Conservation (phyloP, 768 basidiomycete species). For the Steccherinum ochraceum region DNA sequence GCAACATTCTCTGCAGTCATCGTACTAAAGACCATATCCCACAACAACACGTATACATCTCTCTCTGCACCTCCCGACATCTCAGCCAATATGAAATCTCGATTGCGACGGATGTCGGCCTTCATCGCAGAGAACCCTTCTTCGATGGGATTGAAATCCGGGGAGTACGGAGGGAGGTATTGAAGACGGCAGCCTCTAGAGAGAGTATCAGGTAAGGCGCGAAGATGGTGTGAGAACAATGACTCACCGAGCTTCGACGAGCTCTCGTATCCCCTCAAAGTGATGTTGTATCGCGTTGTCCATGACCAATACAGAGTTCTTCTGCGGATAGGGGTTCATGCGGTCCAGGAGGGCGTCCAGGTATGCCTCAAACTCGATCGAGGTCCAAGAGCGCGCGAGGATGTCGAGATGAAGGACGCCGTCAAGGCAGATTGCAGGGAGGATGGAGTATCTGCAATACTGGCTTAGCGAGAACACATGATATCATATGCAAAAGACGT, state of each 20-base stretch:
- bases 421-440: constrained; percentile 11
- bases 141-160: constrained; percentile 32
- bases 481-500: no score
- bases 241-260: constrained; percentile 20
- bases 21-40: no score
- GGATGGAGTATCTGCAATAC: constrained; percentile 13
- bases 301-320: constrained; percentile 29
- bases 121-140: constrained; percentile 28
- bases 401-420: constrained; percentile 12
- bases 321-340: constrained; percentile 26
- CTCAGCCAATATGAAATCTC: no score
- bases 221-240: constrained; percentile 1
- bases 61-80: no score
- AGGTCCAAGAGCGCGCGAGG: constrained; percentile 26
- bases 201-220: not conserved
- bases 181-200: constrained; percentile 15
- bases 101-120: constrained; percentile 22
- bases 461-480: no score
- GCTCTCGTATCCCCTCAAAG: constrained; percentile 25
- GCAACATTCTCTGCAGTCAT: no score
- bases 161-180: constrained; percentile 26
- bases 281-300: constrained; percentile 38
- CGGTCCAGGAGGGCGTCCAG: constrained; percentile 16
- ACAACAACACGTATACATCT: no score
- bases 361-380: constrained; percentile 25